phyloP scores from a whole-genome alignment of 345 rosid genomes.

The Salix brachista region DNA sequence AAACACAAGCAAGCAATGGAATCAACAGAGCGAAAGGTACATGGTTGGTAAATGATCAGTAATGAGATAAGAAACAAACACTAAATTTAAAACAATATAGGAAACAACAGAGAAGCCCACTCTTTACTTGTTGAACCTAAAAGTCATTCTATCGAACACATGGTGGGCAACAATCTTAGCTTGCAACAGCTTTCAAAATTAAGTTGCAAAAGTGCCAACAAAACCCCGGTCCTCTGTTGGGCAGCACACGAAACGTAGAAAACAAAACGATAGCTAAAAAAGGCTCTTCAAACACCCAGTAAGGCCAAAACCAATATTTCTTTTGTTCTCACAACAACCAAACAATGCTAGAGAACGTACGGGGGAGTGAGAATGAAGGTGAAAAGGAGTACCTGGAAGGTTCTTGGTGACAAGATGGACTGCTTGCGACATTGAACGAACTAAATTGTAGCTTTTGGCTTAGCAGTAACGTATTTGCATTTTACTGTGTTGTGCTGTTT shows the following conservation, averaged over 20 bases:
- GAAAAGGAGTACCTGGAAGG: slow-evolving; percentile 23
- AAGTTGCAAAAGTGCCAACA: not conserved
- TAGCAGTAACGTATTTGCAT: slow-evolving; percentile 18
- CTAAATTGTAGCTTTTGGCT: not conserved
- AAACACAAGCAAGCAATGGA: not conserved
- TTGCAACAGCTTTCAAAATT: not conserved
- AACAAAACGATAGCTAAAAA: not conserved
- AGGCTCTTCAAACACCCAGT: not conserved
- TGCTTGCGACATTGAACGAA: slow-evolving; percentile 27
- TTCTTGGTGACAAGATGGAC: slow-evolving; percentile 24
- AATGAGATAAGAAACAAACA: not conserved
- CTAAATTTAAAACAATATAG: not conserved
- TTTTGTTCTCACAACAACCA: not conserved
- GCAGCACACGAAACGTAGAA: not conserved
- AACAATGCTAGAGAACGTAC: not conserved
- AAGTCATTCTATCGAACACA: slow-evolving; percentile 17
- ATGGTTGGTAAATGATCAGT: not conserved
- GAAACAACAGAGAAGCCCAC: not conserved
- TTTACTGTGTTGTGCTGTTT: not conserved
- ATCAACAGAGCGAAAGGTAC: not conserved
- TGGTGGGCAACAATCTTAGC: slow-evolving; percentile 3
- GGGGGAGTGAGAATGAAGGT: not conserved
- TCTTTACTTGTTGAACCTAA: not conserved
- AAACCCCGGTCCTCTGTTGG: not conserved
- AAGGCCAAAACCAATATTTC: not conserved